Evolutionary conservation across 31 red algal species (phyloP).

Genomic region (Asparagopsis taxiformis): DNA sequence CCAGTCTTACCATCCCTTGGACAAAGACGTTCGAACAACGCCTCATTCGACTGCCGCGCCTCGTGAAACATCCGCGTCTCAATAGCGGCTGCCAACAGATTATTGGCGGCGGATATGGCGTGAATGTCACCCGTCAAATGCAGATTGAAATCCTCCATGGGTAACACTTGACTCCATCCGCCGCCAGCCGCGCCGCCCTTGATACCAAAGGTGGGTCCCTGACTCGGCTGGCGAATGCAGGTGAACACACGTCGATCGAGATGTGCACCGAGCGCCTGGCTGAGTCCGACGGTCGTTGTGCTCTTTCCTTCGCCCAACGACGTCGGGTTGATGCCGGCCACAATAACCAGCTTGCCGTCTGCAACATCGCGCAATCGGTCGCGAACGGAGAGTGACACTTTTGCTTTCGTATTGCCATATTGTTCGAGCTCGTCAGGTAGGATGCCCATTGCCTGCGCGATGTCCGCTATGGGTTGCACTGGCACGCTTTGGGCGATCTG

Average conservation of each 20-base stretch:
- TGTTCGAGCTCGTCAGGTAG: conserved; percentile 68
- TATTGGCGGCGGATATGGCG: conserved; percentile 92
- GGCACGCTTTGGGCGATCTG: conserved; percentile 88
- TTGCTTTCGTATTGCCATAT: conserved; percentile 90
- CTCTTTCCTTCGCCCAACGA: conserved; percentile 96
- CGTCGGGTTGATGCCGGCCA: conserved; percentile 94
- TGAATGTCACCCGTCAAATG: conserved; percentile 97
- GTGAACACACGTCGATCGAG: conserved; percentile 79
- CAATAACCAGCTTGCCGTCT: conserved; percentile 83
- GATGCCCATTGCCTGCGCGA: conserved; percentile 73
- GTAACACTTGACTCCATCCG: conserved; percentile 95
- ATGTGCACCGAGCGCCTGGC: conserved; percentile 88
- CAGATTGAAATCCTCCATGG: conserved; percentile 99
- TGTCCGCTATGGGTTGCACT: conserved; percentile 54
- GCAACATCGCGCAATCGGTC: conserved; percentile 42
- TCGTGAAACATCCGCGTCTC: conserved; percentile 97
- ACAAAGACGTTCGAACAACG: conserved; percentile 86
- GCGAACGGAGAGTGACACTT: conserved; percentile 76
- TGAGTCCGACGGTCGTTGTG: conserved; percentile 93
- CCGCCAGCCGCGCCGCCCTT: conserved; percentile 99
- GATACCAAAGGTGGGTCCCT: conserved; percentile 96
- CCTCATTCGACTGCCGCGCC: conserved; percentile 82
- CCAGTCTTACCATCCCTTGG: conserved; percentile 58
- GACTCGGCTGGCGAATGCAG: conserved; percentile 90
- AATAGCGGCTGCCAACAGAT: conserved; percentile 94